A percentile compares a stretch with the other conserved stretches of the same genome.
These are phyloP conservation scores for Nannizzia gypsea DNA, from an alignment of 2,329 filamentous ascomycete genomes.

Conservation along the genomic window DNA sequence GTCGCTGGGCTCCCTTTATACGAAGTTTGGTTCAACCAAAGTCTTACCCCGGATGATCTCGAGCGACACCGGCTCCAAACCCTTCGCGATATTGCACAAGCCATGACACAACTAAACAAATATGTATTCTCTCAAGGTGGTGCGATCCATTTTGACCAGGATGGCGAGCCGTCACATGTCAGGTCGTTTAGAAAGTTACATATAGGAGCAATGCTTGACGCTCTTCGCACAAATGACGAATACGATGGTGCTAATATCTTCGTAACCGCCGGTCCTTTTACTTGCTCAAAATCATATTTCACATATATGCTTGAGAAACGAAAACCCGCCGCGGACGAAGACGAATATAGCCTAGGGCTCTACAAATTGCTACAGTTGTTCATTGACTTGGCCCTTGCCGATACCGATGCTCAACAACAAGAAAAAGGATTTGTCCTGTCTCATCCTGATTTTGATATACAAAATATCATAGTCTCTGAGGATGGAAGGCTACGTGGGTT, in stretches of 20 bases:
- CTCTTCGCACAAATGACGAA: neutral
- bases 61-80: conserved; percentile 11
- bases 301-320: conserved; percentile 7
- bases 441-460: conserved; percentile 11
- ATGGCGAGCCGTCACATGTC: conserved; percentile 9
- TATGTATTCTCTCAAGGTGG: conserved; percentile 14
- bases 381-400: conserved; percentile 6
- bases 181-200: conserved; percentile 4
- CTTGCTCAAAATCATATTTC: conserved; percentile 5
- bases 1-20: conserved; percentile 19
- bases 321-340: neutral
- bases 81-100: conserved; percentile 14
- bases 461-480: conserved; percentile 10
- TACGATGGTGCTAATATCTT: conserved; percentile 7
- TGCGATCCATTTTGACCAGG: conserved; percentile 9
- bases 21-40: conserved; percentile 21
- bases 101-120: conserved; percentile 17
- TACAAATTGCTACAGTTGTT: conserved; percentile 8
- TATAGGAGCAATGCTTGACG: conserved; percentile 4
- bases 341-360: conserved; percentile 3
- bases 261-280: conserved; percentile 6
- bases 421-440: conserved; percentile 7
- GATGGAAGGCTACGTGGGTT: conserved; percentile 10
- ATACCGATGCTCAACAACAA: neutral
- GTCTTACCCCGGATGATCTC: neutral